Evolutionary conservation across 169 alveolate genomes (phyloP), one percentile per base, ranked within the genome.

Genomic region (Toxoplasma gondii): DNA sequence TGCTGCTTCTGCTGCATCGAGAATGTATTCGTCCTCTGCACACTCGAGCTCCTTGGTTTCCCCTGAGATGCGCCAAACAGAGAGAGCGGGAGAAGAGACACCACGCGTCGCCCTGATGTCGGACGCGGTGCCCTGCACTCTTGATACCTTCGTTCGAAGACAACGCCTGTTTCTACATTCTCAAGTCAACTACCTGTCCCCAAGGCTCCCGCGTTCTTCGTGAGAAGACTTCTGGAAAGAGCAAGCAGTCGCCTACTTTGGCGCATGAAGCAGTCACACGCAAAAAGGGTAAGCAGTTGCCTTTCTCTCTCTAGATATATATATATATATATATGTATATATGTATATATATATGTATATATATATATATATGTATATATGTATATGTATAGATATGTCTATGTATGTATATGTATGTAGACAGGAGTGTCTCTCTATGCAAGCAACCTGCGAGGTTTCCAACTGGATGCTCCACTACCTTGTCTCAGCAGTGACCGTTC

Each of bases 1-100:
- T 34, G 97, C 98, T 24, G 94, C 96, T 86, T 97, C 98, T 12
- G 98, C 97, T 0, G 98, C 98, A 64, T 97, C 98, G 93, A 97
- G 93, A 92, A 97, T 96, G 94, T 97, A 97, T 92, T 97, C 98
- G 94, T 97, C 98, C 58, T 97, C 98, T 36, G 91, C 95, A 84
- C 98, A 97, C 93, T 97, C 98, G 43, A 97, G 93, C 43, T 86
- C 91, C 64, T 91, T 38, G 93, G 95, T 97, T 36, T 96, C 97
- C 24, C 98, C 98, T 96, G 91, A 82, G 58, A 41, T 49, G 39
- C 53, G 78, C 58, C 64, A 67, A 45, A 69, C 92, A 41, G 31
- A 44, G 38, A 31, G 58, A 81, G 54, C 88, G 39, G 88, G 58
- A 81, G 39, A 19, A 82, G 58, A 16, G n/a, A 58, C n/a, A 58